phyloP scores from a whole-genome alignment of 192 early-diverging fungal genomes.

The Chytriomyces sp. region DNA sequence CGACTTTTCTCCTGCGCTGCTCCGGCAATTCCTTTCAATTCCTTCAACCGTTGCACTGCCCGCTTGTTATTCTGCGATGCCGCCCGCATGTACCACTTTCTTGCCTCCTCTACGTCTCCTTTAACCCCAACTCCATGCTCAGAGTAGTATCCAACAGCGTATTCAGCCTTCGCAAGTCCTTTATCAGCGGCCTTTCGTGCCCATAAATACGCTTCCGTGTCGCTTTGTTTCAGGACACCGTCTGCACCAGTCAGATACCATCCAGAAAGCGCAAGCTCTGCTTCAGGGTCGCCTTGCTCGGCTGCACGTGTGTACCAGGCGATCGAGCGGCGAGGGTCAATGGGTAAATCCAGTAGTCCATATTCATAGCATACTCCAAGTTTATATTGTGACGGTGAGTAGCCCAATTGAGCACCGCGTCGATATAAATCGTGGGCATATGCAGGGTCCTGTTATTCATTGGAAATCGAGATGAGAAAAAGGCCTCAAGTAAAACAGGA shows the following conservation, averaged over 20 bases:
- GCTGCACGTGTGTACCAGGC: constrained; percentile 96
- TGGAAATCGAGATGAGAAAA: neutral
- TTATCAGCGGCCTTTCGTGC: constrained; percentile 95
- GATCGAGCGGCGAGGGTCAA: constrained; percentile 89
- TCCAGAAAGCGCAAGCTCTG: constrained; percentile 91
- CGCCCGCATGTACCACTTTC: constrained; percentile 85
- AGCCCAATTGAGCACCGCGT: constrained; percentile 90
- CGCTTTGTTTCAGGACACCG: constrained; percentile 84
- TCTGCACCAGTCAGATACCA: constrained; percentile 98
- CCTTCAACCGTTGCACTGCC: constrained; percentile 81
- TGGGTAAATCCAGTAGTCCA: constrained; percentile 81
- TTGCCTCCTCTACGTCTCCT: constrained; percentile 80
- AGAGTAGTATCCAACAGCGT: constrained; percentile 93
- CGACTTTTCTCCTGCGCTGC: constrained; percentile 27
- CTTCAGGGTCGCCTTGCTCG: constrained; percentile 86
- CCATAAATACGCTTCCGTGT: constrained; percentile 96
- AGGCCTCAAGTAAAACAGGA: neutral
- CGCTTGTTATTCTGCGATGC: constrained; percentile 82
- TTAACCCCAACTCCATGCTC: constrained; percentile 89
- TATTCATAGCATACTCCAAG: constrained; percentile 94
- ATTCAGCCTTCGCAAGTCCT: constrained; percentile 95
- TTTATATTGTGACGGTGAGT: constrained; percentile 91
- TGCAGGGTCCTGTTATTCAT: constrained; percentile 65
- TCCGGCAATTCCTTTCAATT: constrained; percentile 66
- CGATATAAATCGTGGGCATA: constrained; percentile 92